Percentiles rank a stretch among this genome's conserved stretches.
Conservation (phyloP, 305 asterid genomes). For the Striga hermonthica region DNA sequence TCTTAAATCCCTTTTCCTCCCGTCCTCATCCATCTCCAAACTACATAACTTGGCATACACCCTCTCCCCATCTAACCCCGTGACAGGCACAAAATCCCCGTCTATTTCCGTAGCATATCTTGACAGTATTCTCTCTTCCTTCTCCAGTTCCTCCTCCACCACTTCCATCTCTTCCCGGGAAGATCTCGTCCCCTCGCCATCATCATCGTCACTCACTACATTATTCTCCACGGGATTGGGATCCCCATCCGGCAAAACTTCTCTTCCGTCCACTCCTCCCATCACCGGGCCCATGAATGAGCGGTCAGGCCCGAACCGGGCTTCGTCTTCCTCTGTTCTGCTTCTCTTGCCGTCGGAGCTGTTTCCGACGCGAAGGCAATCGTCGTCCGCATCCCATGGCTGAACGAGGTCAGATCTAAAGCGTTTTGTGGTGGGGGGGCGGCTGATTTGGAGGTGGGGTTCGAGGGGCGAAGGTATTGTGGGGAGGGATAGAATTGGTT, state of each 20-base stretch:
- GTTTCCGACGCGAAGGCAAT: constrained; percentile 15
- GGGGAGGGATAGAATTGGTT: constrained; percentile 49
- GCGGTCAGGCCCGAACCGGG: constrained; percentile 3
- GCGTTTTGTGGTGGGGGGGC: constrained; percentile 38
- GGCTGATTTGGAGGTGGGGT: constrained; percentile 28
- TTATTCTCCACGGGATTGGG: constrained; percentile 25
- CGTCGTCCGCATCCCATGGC: constrained; percentile 11
- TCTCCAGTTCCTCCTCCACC: constrained; percentile 42
- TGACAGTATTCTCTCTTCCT: constrained; percentile 57
- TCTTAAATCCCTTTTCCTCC: constrained; percentile 46
- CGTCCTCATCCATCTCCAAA: constrained; percentile 40
- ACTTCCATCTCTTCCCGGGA: constrained; percentile 49
- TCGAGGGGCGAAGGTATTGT: constrained; percentile 41
- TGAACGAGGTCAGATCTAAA: constrained; percentile 37
- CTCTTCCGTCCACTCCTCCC: constrained; percentile 14
- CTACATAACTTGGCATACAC: constrained; percentile 78
- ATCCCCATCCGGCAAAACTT: constrained; percentile 22
- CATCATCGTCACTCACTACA: constrained; percentile 36
- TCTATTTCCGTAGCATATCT: constrained; percentile 72
- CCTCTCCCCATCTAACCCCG: constrained; percentile 93
- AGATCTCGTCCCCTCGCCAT: constrained; percentile 59
- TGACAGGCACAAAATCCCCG: constrained; percentile 82
- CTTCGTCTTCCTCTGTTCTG: constrained; percentile 36
- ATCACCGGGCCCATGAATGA: constrained; percentile 23
- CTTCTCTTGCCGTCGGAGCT: constrained; percentile 44